Evolutionary conservation across 176 grass and related monocot species (phyloP).

Genomic region (Eleusine coracana): DNA sequence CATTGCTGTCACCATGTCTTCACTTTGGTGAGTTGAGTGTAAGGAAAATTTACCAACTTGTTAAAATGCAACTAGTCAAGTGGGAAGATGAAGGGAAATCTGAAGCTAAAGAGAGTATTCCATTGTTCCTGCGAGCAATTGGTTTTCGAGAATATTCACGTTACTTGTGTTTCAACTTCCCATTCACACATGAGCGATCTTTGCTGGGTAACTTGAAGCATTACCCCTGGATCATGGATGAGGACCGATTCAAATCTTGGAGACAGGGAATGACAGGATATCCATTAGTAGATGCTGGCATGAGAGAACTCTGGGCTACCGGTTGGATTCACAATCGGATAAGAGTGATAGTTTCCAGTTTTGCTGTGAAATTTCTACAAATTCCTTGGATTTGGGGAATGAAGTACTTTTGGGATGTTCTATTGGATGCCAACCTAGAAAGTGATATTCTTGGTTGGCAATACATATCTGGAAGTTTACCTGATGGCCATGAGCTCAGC

Average conservation of each 20-base stretch:
- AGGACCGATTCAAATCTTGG: slow-evolving; percentile 81
- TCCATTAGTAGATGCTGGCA: slow-evolving; percentile 94
- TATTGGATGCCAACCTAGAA: slow-evolving; percentile 92
- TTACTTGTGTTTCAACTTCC: slow-evolving; percentile 96
- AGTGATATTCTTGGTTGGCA: slow-evolving; percentile 98
- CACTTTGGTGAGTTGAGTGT: slow-evolving; percentile 95
- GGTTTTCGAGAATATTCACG: slow-evolving; percentile 94
- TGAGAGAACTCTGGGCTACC: slow-evolving; percentile 98
- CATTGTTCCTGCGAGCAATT: slow-evolving; percentile 71
- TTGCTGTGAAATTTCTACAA: slow-evolving; percentile 83
- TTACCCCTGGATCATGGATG: slow-evolving; percentile 79
- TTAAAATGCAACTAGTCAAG: slow-evolving; percentile 64
- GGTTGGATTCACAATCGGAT: slow-evolving; percentile 91
- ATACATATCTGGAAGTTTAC: slow-evolving; percentile 92
- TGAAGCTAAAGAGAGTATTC: slow-evolving; percentile 66
- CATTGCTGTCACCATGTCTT: slow-evolving; percentile 83
- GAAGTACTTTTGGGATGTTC: slow-evolving; percentile 97
- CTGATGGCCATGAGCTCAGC: slow-evolving; percentile 92
- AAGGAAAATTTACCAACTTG: slow-evolving; percentile 72
- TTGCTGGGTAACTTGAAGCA: slow-evolving; percentile 83
- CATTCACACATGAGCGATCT: slow-evolving; percentile 83
- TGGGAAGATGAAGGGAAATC: slow-evolving; percentile 70
- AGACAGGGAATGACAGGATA: slow-evolving; percentile 92
- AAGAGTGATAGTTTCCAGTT: slow-evolving; percentile 82
- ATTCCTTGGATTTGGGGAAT: slow-evolving; percentile 96